Conservation (phyloP, 2,329 filamentous ascomycete genomes). For the Trichoderma sp. region DNA sequence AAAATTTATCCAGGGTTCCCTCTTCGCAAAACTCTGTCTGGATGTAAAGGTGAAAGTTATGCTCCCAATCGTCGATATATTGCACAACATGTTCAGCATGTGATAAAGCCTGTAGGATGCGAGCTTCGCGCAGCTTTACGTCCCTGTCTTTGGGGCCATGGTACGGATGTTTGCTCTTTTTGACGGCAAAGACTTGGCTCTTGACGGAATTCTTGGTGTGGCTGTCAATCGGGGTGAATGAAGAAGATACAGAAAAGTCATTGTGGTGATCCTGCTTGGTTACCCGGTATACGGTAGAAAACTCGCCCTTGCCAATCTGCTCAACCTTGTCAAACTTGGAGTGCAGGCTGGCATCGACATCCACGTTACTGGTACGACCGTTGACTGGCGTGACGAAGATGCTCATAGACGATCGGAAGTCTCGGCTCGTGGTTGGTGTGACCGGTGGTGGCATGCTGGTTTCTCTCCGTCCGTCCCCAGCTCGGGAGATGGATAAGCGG, state of each 20-base stretch:
- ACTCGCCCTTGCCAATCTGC: constrained; percentile 81
- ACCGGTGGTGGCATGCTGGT: constrained; percentile 57
- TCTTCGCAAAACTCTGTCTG: constrained; percentile 97
- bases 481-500: constrained; percentile 75
- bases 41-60: constrained; percentile 83
- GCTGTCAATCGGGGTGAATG: constrained; percentile 45
- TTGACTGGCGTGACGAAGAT: constrained; percentile 67
- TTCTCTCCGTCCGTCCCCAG: constrained; percentile 39
- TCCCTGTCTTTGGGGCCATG: constrained; percentile 77
- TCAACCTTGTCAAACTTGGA: constrained; percentile 79
- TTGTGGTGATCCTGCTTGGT: constrained; percentile 40
- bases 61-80: constrained; percentile 85
- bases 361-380: constrained; percentile 65
- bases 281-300: constrained; percentile 88
- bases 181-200: constrained; percentile 79
- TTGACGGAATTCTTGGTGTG: constrained; percentile 53
- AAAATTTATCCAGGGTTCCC: constrained; percentile 82
- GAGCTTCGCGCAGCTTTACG: constrained; percentile 79
- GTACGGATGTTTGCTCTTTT: constrained; percentile 83
- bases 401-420: constrained; percentile 49
- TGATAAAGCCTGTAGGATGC: constrained; percentile 71
- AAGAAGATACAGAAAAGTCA: constrained; percentile 42
- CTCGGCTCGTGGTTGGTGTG: constrained; percentile 70
- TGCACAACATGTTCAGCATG: constrained; percentile 83
- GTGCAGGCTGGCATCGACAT: constrained; percentile 68